These are phyloP conservation scores for Dactylorhiza incarnata DNA, from an alignment of 106 monocot species.

Conservation along the genomic window DNA sequence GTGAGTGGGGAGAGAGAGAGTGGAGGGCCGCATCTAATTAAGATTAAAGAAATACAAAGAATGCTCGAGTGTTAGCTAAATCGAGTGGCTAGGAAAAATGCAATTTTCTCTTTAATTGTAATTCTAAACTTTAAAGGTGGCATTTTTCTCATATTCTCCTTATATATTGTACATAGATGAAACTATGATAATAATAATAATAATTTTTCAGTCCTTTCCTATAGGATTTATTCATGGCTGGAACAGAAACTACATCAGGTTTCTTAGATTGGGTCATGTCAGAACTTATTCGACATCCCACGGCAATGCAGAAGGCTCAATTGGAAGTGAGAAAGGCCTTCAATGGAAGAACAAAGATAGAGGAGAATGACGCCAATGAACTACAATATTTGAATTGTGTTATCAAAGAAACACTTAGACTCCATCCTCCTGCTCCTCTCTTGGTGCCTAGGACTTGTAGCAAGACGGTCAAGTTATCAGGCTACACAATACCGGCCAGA, in stretches of 20 bases:
- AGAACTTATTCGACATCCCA: background rate
- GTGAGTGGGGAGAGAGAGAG: no score
- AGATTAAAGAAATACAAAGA: no score
- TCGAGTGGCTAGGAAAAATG: no score
- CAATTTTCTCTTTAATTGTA: no score
- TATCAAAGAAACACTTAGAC: background rate
- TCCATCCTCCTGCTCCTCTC: background rate
- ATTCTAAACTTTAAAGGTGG: no score
- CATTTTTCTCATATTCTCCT: no score
- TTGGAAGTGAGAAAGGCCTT: background rate
- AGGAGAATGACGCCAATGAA: background rate
- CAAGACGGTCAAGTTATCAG: background rate
- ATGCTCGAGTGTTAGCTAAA: no score
- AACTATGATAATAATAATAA: no score
- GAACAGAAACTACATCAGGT: background rate
- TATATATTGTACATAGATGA: no score
- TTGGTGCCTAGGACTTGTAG: background rate
- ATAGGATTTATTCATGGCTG: conserved; percentile 10
- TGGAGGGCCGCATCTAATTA: no score
- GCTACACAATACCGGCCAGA: background rate
- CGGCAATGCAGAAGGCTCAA: background rate
- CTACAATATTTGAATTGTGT: background rate
- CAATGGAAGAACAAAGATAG: background rate
- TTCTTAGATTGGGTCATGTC: conserved; percentile 10
- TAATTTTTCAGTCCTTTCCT: background rate